Evolutionary conservation across 2,329 filamentous ascomycete species (phyloP).

Genomic region (Cladorrhinum sp.): DNA sequence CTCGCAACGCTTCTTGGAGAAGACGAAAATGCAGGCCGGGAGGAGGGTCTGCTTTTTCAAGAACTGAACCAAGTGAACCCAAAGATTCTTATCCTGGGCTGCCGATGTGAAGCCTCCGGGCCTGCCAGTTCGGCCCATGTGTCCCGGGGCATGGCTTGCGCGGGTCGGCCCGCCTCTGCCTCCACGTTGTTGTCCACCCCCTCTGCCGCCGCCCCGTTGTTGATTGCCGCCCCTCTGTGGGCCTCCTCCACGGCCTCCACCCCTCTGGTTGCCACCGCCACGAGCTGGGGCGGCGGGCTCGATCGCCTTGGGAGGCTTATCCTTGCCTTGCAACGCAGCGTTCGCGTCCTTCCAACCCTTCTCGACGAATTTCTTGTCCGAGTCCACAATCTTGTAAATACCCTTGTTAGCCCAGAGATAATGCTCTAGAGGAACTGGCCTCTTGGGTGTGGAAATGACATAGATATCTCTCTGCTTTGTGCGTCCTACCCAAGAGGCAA

Average conservation of each 20-base stretch:
- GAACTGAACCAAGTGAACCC: slow-evolving; percentile 93
- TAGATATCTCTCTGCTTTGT: slow-evolving; percentile 99
- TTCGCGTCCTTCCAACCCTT: slow-evolving; percentile 95
- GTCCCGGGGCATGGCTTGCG: slow-evolving; percentile 65
- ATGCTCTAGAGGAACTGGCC: slow-evolving; percentile 91
- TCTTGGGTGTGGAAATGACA: slow-evolving; percentile 94
- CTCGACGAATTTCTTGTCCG: slow-evolving; percentile 87
- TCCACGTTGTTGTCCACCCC: slow-evolving; percentile 53
- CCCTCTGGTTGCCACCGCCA: slow-evolving; percentile 49
- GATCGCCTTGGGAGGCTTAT: slow-evolving; percentile 61
- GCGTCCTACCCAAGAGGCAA: slow-evolving; percentile 95
- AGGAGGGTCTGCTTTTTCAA: slow-evolving; percentile 82
- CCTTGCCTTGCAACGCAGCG: slow-evolving; percentile 72
- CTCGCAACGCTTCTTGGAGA: slow-evolving; percentile 96
- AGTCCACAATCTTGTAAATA: slow-evolving; percentile 91
- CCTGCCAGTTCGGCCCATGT: slow-evolving; percentile 85
- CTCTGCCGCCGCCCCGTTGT: slow-evolving; percentile 45
- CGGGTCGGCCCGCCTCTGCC: slow-evolving; percentile 57
- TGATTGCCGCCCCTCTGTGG: slow-evolving; percentile 43
- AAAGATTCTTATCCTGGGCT: slow-evolving; percentile 92
- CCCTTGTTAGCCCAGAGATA: slow-evolving; percentile 93
- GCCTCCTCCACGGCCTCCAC: slow-evolving; percentile 45
- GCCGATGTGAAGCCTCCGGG: slow-evolving; percentile 83
- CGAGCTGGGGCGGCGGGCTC: slow-evolving; percentile 41
- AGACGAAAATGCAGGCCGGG: slow-evolving; percentile 95